Conservation (phyloP, 2,329 filamentous ascomycete species). For the Lasiodiplodia sp. region DNA sequence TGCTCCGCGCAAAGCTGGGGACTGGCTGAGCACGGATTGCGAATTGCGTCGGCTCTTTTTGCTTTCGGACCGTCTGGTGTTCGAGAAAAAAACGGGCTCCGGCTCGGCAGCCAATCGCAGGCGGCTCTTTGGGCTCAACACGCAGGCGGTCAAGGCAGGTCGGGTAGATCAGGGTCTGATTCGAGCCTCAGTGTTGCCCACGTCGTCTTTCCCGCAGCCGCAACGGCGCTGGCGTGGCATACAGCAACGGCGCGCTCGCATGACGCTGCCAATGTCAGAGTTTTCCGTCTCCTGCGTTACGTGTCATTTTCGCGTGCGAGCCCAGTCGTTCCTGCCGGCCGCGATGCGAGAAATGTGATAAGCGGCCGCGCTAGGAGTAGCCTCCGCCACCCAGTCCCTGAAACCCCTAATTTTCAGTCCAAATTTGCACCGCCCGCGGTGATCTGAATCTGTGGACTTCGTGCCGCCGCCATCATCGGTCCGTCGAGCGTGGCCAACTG, state of each 20-base stretch:
- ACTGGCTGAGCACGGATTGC: slow-evolving; percentile 7
- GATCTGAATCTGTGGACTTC: slow-evolving; percentile 4
- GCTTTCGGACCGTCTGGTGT: slow-evolving; percentile 22
- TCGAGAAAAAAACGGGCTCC: slow-evolving; percentile 21
- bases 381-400: slow-evolving; percentile 5
- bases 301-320: neutral
- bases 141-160: slow-evolving; percentile 15
- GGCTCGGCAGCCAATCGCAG: slow-evolving; percentile 9
- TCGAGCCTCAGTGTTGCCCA: slow-evolving; percentile 13
- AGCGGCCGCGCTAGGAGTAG: slow-evolving; percentile 5
- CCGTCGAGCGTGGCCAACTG: neutral
- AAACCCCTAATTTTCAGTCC: slow-evolving; percentile 18
- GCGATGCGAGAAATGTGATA: slow-evolving; percentile 9
- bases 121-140: neutral
- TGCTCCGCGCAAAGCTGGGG: slow-evolving; percentile 26
- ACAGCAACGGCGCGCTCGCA: neutral
- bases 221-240: neutral
- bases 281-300: neutral
- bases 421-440: neutral
- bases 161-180: slow-evolving; percentile 28
- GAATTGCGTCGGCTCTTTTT: slow-evolving; percentile 8
- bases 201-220: neutral
- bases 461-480: slow-evolving; percentile 1
- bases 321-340: neutral
- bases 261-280: neutral